A percentile compares a stretch with the other conserved stretches of the same genome.
phyloP scores from a whole-genome alignment of 306 rosid genomes.

The Trichosanthes cucumerina region DNA sequence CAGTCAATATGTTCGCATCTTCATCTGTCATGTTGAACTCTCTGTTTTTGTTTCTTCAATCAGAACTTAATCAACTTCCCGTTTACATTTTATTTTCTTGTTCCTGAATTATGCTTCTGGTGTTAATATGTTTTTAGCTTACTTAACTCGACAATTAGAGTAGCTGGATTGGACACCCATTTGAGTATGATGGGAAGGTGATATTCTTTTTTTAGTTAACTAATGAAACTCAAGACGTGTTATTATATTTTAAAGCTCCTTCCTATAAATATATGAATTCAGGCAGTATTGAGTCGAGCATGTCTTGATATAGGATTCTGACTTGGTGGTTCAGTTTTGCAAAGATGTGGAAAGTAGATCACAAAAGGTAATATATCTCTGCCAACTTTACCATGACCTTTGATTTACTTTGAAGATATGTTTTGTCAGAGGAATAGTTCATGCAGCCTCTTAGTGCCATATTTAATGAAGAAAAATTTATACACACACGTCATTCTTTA shows the following conservation, averaged over 20 bases:
- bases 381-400: constrained; percentile 15
- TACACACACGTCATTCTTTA: neutral
- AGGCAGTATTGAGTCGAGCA: constrained; percentile 16
- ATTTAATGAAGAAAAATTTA: neutral
- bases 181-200: constrained; percentile 69
- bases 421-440: neutral
- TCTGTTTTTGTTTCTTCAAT: neutral
- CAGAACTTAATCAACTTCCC: neutral
- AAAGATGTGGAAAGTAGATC: constrained; percentile 92
- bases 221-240: neutral
- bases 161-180: constrained; percentile 59
- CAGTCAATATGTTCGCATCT: neutral
- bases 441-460: neutral
- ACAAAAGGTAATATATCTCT: constrained; percentile 50
- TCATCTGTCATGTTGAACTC: neutral
- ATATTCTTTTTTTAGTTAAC: constrained; percentile 11
- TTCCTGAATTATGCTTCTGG: neutral
- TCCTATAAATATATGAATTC: constrained; percentile 8
- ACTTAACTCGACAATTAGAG: constrained; percentile 51
- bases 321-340: constrained; percentile 72
- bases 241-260: neutral
- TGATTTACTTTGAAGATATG: neutral
- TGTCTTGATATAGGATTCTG: constrained; percentile 48
- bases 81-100: neutral
- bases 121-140: constrained; percentile 6